Evolutionary conservation across 2,329 filamentous ascomycete species (phyloP), one percentile per base, ranked within the genome.

Genomic region (Paraconiothyrium sp.): DNA sequence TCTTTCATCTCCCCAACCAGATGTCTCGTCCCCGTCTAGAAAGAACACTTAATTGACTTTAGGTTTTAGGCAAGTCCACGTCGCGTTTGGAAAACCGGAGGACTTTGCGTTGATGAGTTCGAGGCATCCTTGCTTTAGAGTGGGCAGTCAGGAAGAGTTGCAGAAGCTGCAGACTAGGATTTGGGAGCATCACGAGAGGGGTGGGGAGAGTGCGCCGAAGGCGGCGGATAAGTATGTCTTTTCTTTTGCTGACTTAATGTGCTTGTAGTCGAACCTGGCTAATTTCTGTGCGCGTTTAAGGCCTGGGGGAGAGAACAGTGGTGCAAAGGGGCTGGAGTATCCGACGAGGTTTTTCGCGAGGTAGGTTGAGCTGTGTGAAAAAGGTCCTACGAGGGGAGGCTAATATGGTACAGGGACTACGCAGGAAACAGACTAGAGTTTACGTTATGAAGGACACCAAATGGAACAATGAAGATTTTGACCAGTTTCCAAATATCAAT

Each of bases 341-440:
- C 87, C 88, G 0, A 80, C 77, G 39, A 80, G 88, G 14, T 90
- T 90, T 73, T 90, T 90, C 72, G 87, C 86, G 0, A 81, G 49
- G 49, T 52, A 39, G 4, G 49, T 37, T 20, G 16, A 11, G n/a
- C 8, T 16, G 34, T 24, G 34, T 32, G 34, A n/a, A 13, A 10
- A 7, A 24, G 20, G 49, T 30, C 3, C 4, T 14, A 10, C 14
- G 14, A 13, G 4, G 22, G 10, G 8, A 11, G 2, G n/a, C 49
- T 52, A 24, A 52, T 24, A 4, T 4, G 34, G 11, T 39, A 20
- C 8, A 52, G 79, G 58, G 79, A 81, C 61, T 81, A 72, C 64
- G 79, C 78, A 27, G 78, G 78, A 1, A 81, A 81, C 34, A 68
- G 79, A 48, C 57, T 81, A 7, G 79, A 81, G 62, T 80, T 80